Evolutionary conservation across 768 basidiomycete species (phyloP), one percentile per base, ranked within the genome.

Genomic region (Trametes punicea): DNA sequence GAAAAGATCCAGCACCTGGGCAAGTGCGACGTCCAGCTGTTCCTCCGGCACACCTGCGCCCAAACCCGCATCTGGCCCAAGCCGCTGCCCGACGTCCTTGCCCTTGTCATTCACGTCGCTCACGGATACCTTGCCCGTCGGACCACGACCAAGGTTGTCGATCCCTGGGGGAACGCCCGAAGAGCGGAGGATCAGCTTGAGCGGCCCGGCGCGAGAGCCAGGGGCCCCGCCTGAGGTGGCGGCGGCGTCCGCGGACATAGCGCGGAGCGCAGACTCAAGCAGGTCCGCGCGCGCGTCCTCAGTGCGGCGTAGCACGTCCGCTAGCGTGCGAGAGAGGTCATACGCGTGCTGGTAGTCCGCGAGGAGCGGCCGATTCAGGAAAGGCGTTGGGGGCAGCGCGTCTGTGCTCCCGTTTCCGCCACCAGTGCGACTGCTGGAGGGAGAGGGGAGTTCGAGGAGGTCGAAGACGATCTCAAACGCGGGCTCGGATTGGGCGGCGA

Each of bases 1-100:
- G 31, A 94, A 74, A 58, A 93, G 82, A 60, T 90, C 90, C 11
- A 89, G 76, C 10, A 93, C 83, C 62, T 91, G 86, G 0, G 80
- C 74, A 25, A 88, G 74, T 47, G 84, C 79, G 21, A 79, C 50
- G 51, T 88, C 84, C 18, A 87, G 65, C 59, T 77, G 77, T 20
- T 71, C 69, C 51, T 81, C 75, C 13, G 57, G 39, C 1, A 46
- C 41, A 1, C 45, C 59, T 6, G 40, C 21, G 30, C 5, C 8
- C 0, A 16, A n/a, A n/a, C n/a, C 16, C 1, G 49, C n/a, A 16
- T 30, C 38, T 13, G 49, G 20, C 2, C 44, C 59, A 15, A 61
- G 51, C 2, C 45, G 36, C 21, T 55, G 21, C 40, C 55, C 30
- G 10, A 67, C 62, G 4, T 64, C 53, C 63, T 73, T 80, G 40